Conservation (phyloP, 768 basidiomycete genomes). For the Pulveroboletus frians region DNA sequence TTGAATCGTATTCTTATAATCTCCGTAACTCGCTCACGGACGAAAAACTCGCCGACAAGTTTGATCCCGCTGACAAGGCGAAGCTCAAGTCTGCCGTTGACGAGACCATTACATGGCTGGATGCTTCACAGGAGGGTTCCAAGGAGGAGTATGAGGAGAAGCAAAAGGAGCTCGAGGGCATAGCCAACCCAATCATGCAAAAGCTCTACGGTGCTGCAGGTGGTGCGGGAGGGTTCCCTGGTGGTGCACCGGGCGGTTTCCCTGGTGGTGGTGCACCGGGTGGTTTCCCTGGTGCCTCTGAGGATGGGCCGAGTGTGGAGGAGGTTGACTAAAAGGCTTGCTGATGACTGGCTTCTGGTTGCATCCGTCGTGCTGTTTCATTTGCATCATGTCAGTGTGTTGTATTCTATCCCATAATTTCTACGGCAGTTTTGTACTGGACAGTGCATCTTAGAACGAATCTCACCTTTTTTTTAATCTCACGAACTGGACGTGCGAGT, state of each 20-base stretch:
- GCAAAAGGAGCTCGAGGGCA: constrained; percentile 86
- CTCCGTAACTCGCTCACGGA: constrained; percentile 84
- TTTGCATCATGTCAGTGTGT: constrained; percentile 29
- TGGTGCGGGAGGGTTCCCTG: constrained; percentile 50
- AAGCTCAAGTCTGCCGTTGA: constrained; percentile 79
- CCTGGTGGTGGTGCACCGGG: constrained; percentile 62
- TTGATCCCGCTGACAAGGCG: constrained; percentile 79
- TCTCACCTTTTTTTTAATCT: not conserved
- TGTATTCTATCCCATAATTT: constrained; percentile 29
- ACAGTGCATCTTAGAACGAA: constrained; percentile 28
- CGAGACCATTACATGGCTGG: constrained; percentile 83
- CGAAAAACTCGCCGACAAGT: constrained; percentile 83
- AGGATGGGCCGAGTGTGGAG: constrained; percentile 87
- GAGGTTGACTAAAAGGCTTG: constrained; percentile 66
- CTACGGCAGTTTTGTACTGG: constrained; percentile 25
- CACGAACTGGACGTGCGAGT: not conserved
- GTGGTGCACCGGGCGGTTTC: constrained; percentile 49
- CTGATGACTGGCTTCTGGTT: constrained; percentile 12
- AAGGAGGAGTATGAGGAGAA: constrained; percentile 92
- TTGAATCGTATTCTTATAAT: constrained; percentile 95
- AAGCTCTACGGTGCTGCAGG: constrained; percentile 62
- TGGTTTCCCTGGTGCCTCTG: constrained; percentile 61
- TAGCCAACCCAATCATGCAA: constrained; percentile 75
- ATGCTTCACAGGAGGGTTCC: constrained; percentile 80
- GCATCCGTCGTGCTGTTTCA: constrained; percentile 21